phyloP scores from a whole-genome alignment of 202 grass and related monocot species.

The Panicum virgatum region DNA sequence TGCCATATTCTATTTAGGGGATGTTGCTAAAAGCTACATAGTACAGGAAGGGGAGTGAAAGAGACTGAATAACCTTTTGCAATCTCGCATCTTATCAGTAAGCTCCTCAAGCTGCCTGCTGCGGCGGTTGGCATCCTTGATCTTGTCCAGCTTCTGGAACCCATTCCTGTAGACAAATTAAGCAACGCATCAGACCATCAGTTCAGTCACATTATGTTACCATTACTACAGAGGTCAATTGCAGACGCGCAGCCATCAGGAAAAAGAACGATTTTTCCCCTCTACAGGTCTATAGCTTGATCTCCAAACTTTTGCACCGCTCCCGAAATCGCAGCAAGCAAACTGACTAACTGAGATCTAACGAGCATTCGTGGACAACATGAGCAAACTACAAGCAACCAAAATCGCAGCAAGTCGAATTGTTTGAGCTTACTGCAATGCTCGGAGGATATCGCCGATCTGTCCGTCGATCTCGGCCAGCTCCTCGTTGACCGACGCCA shows the following conservation, averaged over 20 bases:
- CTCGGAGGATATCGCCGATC: constrained; percentile 83
- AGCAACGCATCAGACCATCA: neutral
- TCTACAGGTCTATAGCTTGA: neutral
- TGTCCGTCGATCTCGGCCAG: constrained; percentile 87
- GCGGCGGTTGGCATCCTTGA: constrained; percentile 85
- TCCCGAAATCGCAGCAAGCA: neutral
- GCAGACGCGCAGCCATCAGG: neutral
- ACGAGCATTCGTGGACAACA: neutral
- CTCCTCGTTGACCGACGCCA: constrained; percentile 84
- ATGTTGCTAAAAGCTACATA: neutral
- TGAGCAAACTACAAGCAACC: neutral
- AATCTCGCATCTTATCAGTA: constrained; percentile 96
- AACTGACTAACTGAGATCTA: constrained; percentile 31
- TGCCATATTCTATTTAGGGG: neutral
- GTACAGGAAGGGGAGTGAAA: neutral
- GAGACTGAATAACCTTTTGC: constrained; percentile 71
- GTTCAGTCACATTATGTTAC: neutral
- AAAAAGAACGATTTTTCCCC: neutral
- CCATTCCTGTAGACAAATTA: constrained; percentile 71
- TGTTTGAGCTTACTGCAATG: constrained; percentile 75
- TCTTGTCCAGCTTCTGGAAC: constrained; percentile 96
- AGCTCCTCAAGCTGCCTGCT: constrained; percentile 92
- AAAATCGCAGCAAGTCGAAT: neutral
- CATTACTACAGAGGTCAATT: neutral
- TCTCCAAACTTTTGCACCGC: neutral